phyloP scores from a whole-genome alignment of 495 filamentous ascomycete species.

The Podospora comata region DNA sequence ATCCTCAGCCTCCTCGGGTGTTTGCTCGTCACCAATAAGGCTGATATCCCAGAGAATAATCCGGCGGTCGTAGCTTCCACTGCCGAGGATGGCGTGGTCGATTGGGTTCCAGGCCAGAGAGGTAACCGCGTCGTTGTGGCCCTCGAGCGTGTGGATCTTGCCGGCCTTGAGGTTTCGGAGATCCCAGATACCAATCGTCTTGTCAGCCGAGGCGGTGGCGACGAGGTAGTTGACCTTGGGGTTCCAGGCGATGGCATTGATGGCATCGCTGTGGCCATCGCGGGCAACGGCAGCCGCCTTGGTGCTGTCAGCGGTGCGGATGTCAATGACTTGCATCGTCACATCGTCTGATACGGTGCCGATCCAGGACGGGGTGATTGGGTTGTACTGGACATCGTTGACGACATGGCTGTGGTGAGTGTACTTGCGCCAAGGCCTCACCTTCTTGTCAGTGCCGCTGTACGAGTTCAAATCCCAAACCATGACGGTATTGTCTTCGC shows the following conservation, averaged over 20 bases:
- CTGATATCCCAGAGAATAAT: constrained; percentile 96
- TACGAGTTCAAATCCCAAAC: constrained; percentile 83
- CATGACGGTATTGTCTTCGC: constrained; percentile 83
- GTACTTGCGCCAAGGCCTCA: constrained; percentile 69
- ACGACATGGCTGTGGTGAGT: constrained; percentile 87
- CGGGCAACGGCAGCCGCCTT: constrained; percentile 64
- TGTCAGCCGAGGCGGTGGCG: constrained; percentile 91
- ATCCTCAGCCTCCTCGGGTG: constrained; percentile 92
- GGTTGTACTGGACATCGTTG: constrained; percentile 95
- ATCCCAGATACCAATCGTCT: constrained; percentile 94
- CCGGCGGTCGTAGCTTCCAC: constrained; percentile 84
- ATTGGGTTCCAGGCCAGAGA: constrained; percentile 91
- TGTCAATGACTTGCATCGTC: constrained; percentile 87
- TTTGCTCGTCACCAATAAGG: constrained; percentile 88
- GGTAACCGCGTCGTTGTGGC: constrained; percentile 83
- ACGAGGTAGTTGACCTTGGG: constrained; percentile 79
- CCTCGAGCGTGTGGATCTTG: constrained; percentile 80
- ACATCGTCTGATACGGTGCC: constrained; percentile 94
- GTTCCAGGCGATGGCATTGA: constrained; percentile 93
- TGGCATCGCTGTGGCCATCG: constrained; percentile 75
- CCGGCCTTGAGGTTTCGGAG: constrained; percentile 73
- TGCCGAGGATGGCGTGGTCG: constrained; percentile 82
- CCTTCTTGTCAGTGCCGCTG: constrained; percentile 59
- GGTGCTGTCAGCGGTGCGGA: constrained; percentile 60
- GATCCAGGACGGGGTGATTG: constrained; percentile 73